Base-by-base conservation (phyloP, 345 rosid genomes). In the Heritiera fomes region DNA sequence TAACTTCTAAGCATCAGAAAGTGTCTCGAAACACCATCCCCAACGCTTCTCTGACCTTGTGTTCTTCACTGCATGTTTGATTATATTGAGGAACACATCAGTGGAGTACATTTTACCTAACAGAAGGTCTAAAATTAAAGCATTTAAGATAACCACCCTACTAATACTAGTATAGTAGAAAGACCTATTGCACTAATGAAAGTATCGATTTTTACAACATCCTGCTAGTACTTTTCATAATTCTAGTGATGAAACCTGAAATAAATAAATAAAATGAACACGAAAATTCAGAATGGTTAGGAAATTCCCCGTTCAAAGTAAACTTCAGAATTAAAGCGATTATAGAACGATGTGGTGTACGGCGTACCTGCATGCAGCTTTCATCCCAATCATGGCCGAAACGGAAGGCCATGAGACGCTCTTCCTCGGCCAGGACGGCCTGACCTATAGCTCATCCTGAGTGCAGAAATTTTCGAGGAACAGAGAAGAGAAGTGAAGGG, bases 341-440 rank as follows among this genome's bases (percentile, higher is more conserved):
- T 6, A 0, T 2, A 34, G 38, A 34, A 34, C 38, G 3, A 34
- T 34, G 38, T 34, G 38, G 1, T 34, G 38, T 34, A 34, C 18
- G 18, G 18, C 3, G 18, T 11, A 92, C 97, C 97, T 94, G 94
- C 96, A 91, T 94, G 78, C 97, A 92, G 56, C 96, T 94, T 69
- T 94, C 98, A 78, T 94, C 98, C 97, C 98, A 94, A 59, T 94
- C 98, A 71, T 90, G 98, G 76, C 98, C 97, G 84, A 94, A 94
- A 17, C 97, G 89, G 56, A 94, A 91, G 86, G 91, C 88, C 38
- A 91, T 97, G 34, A 91, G 91, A 80, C 96, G 93, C 85, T 92
- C 98, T 84, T 94, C 98, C 86, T 92, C 98, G 40, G 98, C 92
- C 3, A 92, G 86, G 81, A 92, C 92, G 79, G 97, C 90, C 88